Evolutionary conservation across 176 grass and related monocot species (phyloP).

Genomic region (Thalia dealbata): DNA sequence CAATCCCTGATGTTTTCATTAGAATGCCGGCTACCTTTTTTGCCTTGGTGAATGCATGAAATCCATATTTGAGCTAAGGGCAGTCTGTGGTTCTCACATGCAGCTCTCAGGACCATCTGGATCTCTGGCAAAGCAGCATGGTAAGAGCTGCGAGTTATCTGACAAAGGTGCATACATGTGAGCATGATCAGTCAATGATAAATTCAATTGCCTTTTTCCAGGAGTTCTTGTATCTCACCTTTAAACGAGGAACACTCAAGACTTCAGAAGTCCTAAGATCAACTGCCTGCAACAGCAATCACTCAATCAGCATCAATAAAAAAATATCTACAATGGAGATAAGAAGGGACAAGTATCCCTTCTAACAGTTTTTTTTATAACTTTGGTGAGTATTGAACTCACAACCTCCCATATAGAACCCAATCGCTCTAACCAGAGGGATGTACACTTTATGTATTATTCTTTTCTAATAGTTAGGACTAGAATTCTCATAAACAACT

Average conservation of each 20-base stretch:
- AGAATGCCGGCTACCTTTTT: slow-evolving; percentile 53
- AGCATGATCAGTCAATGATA: not conserved
- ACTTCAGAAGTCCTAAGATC: slow-evolving; percentile 57
- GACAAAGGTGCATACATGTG: slow-evolving; percentile 13
- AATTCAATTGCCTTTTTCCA: not conserved
- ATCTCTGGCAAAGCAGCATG: slow-evolving; percentile 52
- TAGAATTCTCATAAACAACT: too few species aligned
- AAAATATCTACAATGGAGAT: slow-evolving; percentile 9
- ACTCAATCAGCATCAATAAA: slow-evolving; percentile 8
- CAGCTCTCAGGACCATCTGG: slow-evolving; percentile 42
- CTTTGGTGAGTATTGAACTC: too few species aligned
- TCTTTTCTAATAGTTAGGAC: not conserved
- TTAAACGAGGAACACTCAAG: slow-evolving; percentile 30
- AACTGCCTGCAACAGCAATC: slow-evolving; percentile 51
- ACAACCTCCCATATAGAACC: too few species aligned
- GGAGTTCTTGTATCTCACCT: slow-evolving; percentile 34
- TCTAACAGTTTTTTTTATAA: too few species aligned
- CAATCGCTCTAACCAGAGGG: too few species aligned
- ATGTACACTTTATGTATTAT: too few species aligned
- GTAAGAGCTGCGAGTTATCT: slow-evolving; percentile 53
- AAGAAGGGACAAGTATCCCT: not conserved
- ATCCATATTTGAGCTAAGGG: slow-evolving; percentile 94
- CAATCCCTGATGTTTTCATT: slow-evolving; percentile 65
- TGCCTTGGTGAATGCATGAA: slow-evolving; percentile 61
- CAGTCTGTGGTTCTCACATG: slow-evolving; percentile 49